Percentiles rank a stretch among this genome's conserved stretches.
phyloP scores from a whole-genome alignment of 352 stramenopile genomes.

The Phytophthora pinifolia region DNA sequence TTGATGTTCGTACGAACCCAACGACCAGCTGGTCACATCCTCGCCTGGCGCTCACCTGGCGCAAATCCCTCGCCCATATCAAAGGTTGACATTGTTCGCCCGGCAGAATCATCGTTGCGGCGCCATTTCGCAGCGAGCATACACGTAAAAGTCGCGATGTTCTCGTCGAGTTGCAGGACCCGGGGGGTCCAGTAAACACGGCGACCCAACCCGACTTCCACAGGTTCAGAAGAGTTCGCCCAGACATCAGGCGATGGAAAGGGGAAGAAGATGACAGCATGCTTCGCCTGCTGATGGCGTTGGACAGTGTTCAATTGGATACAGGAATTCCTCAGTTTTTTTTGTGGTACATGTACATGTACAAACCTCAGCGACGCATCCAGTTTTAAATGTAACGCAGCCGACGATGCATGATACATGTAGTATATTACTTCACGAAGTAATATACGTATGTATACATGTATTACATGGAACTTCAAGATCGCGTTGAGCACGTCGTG shows the following conservation, averaged over 20 bases:
- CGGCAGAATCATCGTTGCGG: not conserved
- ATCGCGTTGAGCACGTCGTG: too few species aligned
- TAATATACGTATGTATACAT: too few species aligned
- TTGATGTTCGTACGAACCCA: slow-evolving; percentile 25
- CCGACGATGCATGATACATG: too few species aligned
- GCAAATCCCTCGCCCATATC: slow-evolving; percentile 25
- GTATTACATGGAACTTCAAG: too few species aligned
- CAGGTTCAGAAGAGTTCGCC: slow-evolving; percentile 8
- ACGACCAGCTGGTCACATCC: slow-evolving; percentile 4
- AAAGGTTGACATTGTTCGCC: too few species aligned
- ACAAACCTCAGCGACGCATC: too few species aligned
- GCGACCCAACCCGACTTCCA: slow-evolving; percentile 11
- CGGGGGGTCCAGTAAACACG: too few species aligned
- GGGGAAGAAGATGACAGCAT: not conserved
- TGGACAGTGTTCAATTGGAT: slow-evolving; percentile 6
- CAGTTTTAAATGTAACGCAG: too few species aligned
- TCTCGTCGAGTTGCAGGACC: slow-evolving; percentile 28
- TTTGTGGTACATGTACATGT: slow-evolving; percentile 12
- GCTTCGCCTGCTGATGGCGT: slow-evolving; percentile 5
- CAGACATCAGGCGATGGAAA: too few species aligned
- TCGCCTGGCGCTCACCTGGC: not conserved
- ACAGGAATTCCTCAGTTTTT: too few species aligned
- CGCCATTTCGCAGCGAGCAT: slow-evolving; percentile 9
- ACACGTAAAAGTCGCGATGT: slow-evolving; percentile 23
- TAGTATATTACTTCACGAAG: too few species aligned